phyloP scores from a whole-genome alignment of 208 protist genomes.

The Leishmania tarentolae region DNA sequence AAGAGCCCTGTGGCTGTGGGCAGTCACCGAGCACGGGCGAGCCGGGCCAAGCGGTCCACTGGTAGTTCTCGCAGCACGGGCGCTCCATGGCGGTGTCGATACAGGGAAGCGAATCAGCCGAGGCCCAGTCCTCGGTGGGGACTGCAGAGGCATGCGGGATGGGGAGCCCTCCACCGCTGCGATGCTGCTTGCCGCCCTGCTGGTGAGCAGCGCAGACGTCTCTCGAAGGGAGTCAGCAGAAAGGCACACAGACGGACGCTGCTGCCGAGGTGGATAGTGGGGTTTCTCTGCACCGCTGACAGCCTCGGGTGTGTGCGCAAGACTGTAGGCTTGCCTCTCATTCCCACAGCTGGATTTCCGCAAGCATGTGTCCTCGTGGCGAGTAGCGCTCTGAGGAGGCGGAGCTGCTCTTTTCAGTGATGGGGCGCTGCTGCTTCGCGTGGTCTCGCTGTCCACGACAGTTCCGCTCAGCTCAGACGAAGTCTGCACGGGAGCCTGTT shows the following conservation, averaged over 20 bases:
- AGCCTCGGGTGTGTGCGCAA: neutral
- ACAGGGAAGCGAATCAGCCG: neutral
- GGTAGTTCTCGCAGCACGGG: neutral
- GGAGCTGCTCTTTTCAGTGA: neutral
- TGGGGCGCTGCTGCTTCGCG: neutral
- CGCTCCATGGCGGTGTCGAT: neutral
- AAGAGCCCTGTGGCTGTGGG: neutral
- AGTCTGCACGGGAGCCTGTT: neutral
- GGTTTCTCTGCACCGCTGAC: neutral
- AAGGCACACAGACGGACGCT: neutral
- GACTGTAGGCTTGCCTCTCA: neutral
- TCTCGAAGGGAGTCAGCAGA: neutral
- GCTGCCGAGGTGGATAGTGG: neutral
- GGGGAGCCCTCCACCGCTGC: neutral
- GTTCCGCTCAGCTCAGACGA: neutral
- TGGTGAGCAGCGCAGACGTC: neutral
- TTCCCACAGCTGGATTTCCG: neutral
- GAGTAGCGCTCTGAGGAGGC: neutral
- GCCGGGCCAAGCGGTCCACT: neutral
- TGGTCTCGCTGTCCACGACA: neutral
- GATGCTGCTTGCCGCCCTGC: neutral
- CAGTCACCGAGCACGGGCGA: neutral
- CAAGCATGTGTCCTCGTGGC: neutral
- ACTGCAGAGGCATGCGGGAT: neutral
- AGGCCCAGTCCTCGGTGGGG: neutral